Conservation (phyloP, 192 early-diverging fungal species). For the Umbelopsis sp. region DNA sequence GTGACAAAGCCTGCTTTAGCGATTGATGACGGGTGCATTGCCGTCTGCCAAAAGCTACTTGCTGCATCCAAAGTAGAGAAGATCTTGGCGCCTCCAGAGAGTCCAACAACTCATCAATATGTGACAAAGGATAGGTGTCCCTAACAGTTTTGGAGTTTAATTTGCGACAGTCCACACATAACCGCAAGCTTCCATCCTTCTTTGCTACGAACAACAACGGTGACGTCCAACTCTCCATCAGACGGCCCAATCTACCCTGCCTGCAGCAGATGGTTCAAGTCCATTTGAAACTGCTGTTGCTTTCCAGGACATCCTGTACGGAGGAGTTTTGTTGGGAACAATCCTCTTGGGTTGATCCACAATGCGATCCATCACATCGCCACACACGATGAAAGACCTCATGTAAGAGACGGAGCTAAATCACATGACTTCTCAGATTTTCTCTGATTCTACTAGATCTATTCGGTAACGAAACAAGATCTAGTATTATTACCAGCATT, state of each 20-base stretch:
- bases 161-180: slow-evolving; percentile 24
- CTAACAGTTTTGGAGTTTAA: slow-evolving; percentile 47
- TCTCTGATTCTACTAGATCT: no score
- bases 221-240: slow-evolving; percentile 16
- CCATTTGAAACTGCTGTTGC: not conserved
- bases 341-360: no score
- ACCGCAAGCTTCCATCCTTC: slow-evolving; percentile 30
- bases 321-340: no score
- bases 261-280: not conserved
- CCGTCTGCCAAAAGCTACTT: slow-evolving; percentile 26
- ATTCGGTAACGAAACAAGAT: no score
- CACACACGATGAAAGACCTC: no score
- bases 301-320: not conserved
- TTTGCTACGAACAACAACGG: slow-evolving; percentile 47
- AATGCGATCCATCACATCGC: no score
- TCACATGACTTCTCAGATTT: no score
- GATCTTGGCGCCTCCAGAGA: slow-evolving; percentile 14
- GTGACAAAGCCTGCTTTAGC: slow-evolving; percentile 41
- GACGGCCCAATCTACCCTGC: not conserved
- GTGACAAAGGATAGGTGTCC: slow-evolving; percentile 53
- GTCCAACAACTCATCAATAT: slow-evolving; percentile 50
- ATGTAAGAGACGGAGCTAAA: no score
- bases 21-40: not conserved
- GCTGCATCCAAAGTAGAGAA: slow-evolving; percentile 48
- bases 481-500: no score